Base-by-base conservation (phyloP, 2,329 filamentous ascomycete species). In the Colletotrichum scovillei region DNA sequence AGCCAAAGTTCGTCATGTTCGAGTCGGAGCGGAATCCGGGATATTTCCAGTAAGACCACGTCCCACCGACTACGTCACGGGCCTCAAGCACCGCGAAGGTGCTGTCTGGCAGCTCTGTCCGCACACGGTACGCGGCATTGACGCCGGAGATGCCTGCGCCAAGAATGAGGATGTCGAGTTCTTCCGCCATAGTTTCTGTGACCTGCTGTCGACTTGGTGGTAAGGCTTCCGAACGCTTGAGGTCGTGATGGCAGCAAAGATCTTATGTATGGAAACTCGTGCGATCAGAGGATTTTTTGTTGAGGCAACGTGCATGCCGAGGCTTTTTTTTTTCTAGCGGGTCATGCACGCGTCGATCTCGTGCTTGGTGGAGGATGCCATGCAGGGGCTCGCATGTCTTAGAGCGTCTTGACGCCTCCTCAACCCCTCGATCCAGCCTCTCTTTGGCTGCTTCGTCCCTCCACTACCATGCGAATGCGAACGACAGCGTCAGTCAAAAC, bases 21-120 rank as follows among this genome's bases (percentile, higher is more conserved):
- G 90, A 92, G 79, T 93, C 91, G 53, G 90, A 92, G 49, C 91
- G 89, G 71, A 95, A 89, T 49, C 93, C 92, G 0, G 93, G 93
- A 78, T 95, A 95, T 57, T 88, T 90, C 86, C 94, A 96, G 68
- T 95, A 88, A 76, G 90, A 89, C 94, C 94, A 96, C 16, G 94
- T 96, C 32, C 94, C 94, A 14, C 93, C 94, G 9, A 95, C 85
- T 55, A 88, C 84, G 69, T 87, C 82, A 67, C 93, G 90, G 4
- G 86, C 87, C 80, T 96, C 94, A 56, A 96, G 88, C 59, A 96
- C 89, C 57, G 88, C 86, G 78, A 92, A 94, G 46, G 83, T 86
- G 56, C 80, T 78, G 69, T 87, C 81, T 0, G 93, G 92, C 6
- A 91, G 82, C 70, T 87, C 80, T 1, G 85, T 84, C 75, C 91